A percentile compares a stretch with the other conserved stretches of the same genome.
Evolutionary conservation across 1,139 yeast species (phyloP).

Genomic region (Yamadazyma membranifaciens): DNA sequence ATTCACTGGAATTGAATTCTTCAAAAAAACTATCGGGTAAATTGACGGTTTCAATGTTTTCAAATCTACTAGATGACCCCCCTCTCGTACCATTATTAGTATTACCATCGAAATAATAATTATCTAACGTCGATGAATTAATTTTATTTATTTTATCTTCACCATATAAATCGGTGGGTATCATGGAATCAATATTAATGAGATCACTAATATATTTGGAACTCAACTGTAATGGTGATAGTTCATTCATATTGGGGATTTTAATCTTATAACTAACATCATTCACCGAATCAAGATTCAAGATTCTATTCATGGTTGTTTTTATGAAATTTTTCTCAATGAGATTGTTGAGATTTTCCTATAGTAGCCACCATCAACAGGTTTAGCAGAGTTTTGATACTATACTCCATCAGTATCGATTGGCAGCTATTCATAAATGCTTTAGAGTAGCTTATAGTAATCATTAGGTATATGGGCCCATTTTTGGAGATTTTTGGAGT

Average conservation of each 20-base stretch:
- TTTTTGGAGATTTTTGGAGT: no score
- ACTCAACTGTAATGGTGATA: constrained; percentile 44
- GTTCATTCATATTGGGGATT: constrained; percentile 43
- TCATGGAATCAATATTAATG: constrained; percentile 45
- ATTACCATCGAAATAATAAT: constrained; percentile 46
- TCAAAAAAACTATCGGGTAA: constrained; percentile 84
- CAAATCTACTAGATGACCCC: constrained; percentile 57
- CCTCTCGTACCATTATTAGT: neutral
- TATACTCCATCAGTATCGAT: no score
- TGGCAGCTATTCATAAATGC: no score
- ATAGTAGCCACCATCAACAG: no score
- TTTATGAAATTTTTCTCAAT: constrained; percentile 1
- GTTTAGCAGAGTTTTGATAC: no score
- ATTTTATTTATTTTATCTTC: constrained; percentile 37
- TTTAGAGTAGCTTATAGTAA: no score
- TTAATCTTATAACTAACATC: constrained; percentile 45
- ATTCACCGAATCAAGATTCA: constrained; percentile 29
- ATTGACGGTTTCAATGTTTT: constrained; percentile 61
- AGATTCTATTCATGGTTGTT: constrained; percentile 6
- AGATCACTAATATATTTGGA: constrained; percentile 45
- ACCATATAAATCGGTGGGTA: constrained; percentile 45
- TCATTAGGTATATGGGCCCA: no score
- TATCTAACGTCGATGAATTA: constrained; percentile 38
- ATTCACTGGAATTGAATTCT: constrained; percentile 68
- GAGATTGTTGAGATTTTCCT: constrained; percentile 1